Conservation (phyloP, 2,329 filamentous ascomycete species). For the Diaporthe eres region DNA sequence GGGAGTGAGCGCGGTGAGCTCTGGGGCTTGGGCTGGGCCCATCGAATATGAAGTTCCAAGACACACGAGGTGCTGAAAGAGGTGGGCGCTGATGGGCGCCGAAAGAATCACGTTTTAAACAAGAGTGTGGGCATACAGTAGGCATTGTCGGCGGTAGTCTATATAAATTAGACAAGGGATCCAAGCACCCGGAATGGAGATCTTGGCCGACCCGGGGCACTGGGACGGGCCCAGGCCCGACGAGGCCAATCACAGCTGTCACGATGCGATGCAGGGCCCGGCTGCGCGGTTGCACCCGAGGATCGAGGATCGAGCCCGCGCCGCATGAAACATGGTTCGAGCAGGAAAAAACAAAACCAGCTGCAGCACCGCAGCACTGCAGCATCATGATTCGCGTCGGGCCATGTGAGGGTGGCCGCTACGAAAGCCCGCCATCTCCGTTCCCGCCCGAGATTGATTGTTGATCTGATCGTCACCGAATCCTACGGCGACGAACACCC, state of each 20-base stretch:
- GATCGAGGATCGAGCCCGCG: constrained; percentile 32
- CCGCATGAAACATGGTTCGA: constrained; percentile 28
- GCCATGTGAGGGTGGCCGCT: constrained; percentile 10
- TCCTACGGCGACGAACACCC: neutral
- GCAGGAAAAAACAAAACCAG: constrained; percentile 14
- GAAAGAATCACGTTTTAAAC: neutral
- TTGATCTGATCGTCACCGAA: constrained; percentile 7
- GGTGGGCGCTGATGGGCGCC: constrained; percentile 9
- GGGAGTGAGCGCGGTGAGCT: too few relatives aligned
- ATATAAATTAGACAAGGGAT: constrained; percentile 23
- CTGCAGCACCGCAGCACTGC: neutral
- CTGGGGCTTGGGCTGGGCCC: neutral
- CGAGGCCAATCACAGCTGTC: constrained; percentile 20
- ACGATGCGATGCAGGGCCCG: constrained; percentile 22
- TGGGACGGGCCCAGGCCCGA: constrained; percentile 25
- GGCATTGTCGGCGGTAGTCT: neutral
- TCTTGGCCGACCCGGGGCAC: constrained; percentile 28
- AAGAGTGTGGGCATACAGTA: neutral
- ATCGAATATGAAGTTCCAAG: neutral
- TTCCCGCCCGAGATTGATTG: constrained; percentile 31
- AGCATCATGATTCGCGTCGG: constrained; percentile 18
- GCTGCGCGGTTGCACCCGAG: constrained; percentile 30
- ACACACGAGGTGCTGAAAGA: neutral
- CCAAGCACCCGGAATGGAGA: constrained; percentile 1
- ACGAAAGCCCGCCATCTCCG: constrained; percentile 13